Evolutionary conservation across 2,329 filamentous ascomycete genomes (phyloP), one percentile per base, ranked within the genome.

Genomic region (Trichophyton benhamiae): DNA sequence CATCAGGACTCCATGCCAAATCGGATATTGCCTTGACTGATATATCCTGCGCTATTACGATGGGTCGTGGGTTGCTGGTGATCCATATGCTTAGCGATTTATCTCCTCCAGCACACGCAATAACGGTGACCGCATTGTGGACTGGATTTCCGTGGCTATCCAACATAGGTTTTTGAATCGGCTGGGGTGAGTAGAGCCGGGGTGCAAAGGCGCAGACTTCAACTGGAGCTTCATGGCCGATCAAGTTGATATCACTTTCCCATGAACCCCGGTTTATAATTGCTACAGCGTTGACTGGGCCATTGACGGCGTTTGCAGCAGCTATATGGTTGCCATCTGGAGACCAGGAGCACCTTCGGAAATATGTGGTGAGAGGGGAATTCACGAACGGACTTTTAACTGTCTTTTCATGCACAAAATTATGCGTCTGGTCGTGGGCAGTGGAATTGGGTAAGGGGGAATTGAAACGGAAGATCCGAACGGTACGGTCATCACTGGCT

Each of bases 141-240:
- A 71, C 68, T 8, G 71, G 65, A 65, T 77, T 72, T 22, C 73
- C 74, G 9, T 77, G 75, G 30, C 61, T 62, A 61, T 79, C 75
- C 1, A 69, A 66, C 11, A 67, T 82, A 78, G 58, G 78, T 73
- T 60, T 81, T 71, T 77, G 74, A 22, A 75, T 74, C 8, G 87
- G 88, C 57, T 90, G 84, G 60, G 83, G 81, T 13, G 85, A 86
- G 70, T 97, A 99, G 22, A 99, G 77, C 64, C 94, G 82, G 0
- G 95, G 95, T 1, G 94, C 96, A 72, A 99, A 99, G 66, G 94
- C 89, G 78, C 92, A 96, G 2, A 99, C 94, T 76, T 99, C 94
- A 0, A 95, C 94, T 0, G 94, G 94, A 0, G 89, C 92, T 79
- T 99, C 94, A 71, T 99, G 94, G 7, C 94, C 94, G 63, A 99